Evolutionary conservation across 1,284 basidiomycete species (phyloP).

Genomic region (Cutaneotrichosporon sp.): DNA sequence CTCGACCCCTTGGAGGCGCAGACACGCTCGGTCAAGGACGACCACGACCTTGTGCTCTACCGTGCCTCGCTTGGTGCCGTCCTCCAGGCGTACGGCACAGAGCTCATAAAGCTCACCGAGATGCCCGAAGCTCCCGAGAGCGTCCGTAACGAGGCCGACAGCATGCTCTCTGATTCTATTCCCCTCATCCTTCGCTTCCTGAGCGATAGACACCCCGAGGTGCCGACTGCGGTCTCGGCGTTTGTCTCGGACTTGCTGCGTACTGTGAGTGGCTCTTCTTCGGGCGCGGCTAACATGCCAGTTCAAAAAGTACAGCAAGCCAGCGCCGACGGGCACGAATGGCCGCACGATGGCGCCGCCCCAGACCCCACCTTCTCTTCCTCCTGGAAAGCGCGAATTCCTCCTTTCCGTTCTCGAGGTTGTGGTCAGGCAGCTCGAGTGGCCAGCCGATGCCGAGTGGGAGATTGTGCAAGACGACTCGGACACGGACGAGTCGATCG

Average conservation of each 20-base stretch:
- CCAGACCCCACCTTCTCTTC: slow-evolving; percentile 49
- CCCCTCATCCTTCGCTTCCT: slow-evolving; percentile 84
- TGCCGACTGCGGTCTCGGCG: slow-evolving; percentile 75
- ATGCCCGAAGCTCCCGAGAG: slow-evolving; percentile 52
- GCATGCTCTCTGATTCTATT: slow-evolving; percentile 64
- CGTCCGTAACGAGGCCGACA: slow-evolving; percentile 66
- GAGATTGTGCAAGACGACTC: slow-evolving; percentile 68
- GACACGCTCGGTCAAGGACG: slow-evolving; percentile 64
- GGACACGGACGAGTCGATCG: slow-evolving; percentile 80
- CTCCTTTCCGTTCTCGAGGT: slow-evolving; percentile 73
- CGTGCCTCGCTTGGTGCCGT: slow-evolving; percentile 82
- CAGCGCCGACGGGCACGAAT: slow-evolving; percentile 15
- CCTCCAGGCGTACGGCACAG: slow-evolving; percentile 74
- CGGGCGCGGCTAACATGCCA: slow-evolving; percentile 4
- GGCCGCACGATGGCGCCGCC: slow-evolving; percentile 22
- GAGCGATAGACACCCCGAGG: slow-evolving; percentile 81
- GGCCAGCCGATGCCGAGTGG: slow-evolving; percentile 72
- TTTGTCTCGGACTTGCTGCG: slow-evolving; percentile 69
- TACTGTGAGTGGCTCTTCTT: slow-evolving; percentile 55
- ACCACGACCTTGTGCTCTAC: slow-evolving; percentile 75
- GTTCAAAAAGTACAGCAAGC: slow-evolving; percentile 28
- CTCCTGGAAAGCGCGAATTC: slow-evolving; percentile 67
- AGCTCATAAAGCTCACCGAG: slow-evolving; percentile 72
- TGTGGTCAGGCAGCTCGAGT: slow-evolving; percentile 67
- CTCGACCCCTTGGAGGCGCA: slow-evolving; percentile 71